These are phyloP conservation scores for Petrea volubilis DNA, from an alignment of 257 asterid species.

Conservation along the genomic window DNA sequence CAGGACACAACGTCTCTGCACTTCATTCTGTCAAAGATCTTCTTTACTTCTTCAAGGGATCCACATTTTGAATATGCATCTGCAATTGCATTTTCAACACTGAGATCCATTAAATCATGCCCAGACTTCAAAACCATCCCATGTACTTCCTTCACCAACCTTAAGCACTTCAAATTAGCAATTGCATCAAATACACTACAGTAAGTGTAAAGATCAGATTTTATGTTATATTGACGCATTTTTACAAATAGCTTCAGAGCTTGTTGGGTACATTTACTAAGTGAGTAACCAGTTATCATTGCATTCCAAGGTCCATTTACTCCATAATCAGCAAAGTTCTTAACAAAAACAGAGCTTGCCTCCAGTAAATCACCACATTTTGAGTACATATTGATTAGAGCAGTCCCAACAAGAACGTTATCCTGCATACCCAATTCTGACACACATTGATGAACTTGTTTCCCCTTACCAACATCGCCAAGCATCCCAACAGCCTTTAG, in stretches of 20 bases:
- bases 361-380: conserved; percentile 44
- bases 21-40: conserved; percentile 40
- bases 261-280: conserved; percentile 27
- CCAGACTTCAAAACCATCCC: conserved; percentile 48
- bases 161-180: conserved; percentile 39
- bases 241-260: conserved; percentile 39
- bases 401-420: conserved; percentile 46
- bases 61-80: conserved; percentile 61
- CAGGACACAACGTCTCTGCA: conserved; percentile 48
- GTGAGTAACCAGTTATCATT: conserved; percentile 48
- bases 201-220: conserved; percentile 50
- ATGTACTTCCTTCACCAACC: conserved; percentile 46
- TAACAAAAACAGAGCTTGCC: conserved; percentile 43
- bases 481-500: conserved; percentile 51
- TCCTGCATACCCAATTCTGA: conserved; percentile 40
- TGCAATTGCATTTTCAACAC: conserved; percentile 47
- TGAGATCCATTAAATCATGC: conserved; percentile 17
- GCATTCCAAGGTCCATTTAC: conserved; percentile 61
- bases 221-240: conserved; percentile 39
- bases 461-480: conserved; percentile 43
- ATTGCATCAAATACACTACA: conserved; percentile 49
- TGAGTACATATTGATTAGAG: conserved; percentile 54
- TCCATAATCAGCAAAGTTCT: conserved; percentile 30
- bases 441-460: conserved; percentile 38
- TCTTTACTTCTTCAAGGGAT: conserved; percentile 43